A percentile compares a stretch with the other conserved stretches of the same genome.
Conservation (phyloP, 345 rosid genomes). For the Citrus hindsii region DNA sequence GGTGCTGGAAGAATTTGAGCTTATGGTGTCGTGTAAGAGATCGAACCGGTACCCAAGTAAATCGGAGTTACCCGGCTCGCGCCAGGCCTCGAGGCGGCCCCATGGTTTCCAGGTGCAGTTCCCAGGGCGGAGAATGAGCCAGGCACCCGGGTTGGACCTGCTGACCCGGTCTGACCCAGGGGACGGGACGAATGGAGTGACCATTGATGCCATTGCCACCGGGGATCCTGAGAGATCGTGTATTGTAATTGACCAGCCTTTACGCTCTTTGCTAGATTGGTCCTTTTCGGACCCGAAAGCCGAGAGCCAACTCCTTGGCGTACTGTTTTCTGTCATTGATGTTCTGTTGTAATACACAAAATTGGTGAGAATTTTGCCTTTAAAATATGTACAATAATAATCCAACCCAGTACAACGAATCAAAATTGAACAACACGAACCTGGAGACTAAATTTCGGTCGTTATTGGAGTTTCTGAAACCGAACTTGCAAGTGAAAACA, state of each 20-base stretch:
- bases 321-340: conserved; percentile 41
- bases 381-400: too few relatives aligned
- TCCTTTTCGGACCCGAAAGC: conserved; percentile 55
- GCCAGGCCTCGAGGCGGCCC: conserved; percentile 96
- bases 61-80: conserved; percentile 50
- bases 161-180: conserved; percentile 82
- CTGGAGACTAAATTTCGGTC: conserved; percentile 66
- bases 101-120: conserved; percentile 91
- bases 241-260: conserved; percentile 90
- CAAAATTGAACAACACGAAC: conserved; percentile 23
- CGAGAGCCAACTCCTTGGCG: conserved; percentile 44
- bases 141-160: conserved; percentile 84
- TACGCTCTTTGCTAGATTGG: conserved; percentile 60
- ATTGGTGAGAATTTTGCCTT: too few relatives aligned
- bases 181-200: conserved; percentile 91
- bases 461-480: conserved; percentile 41
- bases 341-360: conserved; percentile 36
- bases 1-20: conserved; percentile 28
- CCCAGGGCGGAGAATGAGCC: conserved; percentile 86
- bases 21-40: conserved; percentile 58
- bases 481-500: conserved; percentile 94
- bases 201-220: conserved; percentile 97
- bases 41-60: conserved; percentile 77
- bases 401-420: too few relatives aligned
- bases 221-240: conserved; percentile 98